These are phyloP conservation scores for Davidsoniella australis DNA, from an alignment of 2,329 filamentous ascomycete species.

Conservation along the genomic window DNA sequence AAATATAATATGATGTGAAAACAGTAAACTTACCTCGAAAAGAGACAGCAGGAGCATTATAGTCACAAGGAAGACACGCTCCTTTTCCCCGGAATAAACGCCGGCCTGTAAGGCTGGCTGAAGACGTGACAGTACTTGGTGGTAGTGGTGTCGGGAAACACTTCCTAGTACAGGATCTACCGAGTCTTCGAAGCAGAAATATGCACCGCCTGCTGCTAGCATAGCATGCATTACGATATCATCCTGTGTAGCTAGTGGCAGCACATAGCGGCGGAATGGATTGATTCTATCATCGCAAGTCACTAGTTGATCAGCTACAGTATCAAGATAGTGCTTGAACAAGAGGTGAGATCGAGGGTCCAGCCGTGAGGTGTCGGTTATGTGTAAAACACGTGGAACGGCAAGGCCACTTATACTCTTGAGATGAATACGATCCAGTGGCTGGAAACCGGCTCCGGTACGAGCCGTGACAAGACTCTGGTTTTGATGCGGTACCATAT, in stretches of 20 bases:
- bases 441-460: too few species aligned
- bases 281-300: conserved; percentile 5
- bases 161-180: conserved; percentile 3
- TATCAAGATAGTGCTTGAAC: conserved; percentile 11
- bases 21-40: conserved; percentile 9
- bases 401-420: background rate
- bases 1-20: background rate
- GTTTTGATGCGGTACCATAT: too few species aligned
- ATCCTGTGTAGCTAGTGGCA: conserved; percentile 8
- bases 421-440: too few species aligned
- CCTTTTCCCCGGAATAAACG: background rate
- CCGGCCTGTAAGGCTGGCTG: conserved; percentile 3
- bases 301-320: conserved; percentile 8
- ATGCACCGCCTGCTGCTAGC: conserved; percentile 9
- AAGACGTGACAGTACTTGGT: conserved; percentile 3
- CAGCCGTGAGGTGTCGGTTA: conserved; percentile 1
- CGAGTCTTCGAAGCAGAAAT: conserved; percentile 9
- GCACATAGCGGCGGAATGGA: conserved; percentile 3
- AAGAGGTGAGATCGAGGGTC: conserved; percentile 9
- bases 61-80: conserved; percentile 7
- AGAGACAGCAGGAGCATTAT: conserved; percentile 10
- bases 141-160: conserved; percentile 8
- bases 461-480: too few species aligned
- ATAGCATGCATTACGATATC: conserved; percentile 11
- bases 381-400: background rate